These are phyloP conservation scores for Phytophthora europaea DNA, from an alignment of 352 stramenopile genomes.

Conservation along the genomic window DNA sequence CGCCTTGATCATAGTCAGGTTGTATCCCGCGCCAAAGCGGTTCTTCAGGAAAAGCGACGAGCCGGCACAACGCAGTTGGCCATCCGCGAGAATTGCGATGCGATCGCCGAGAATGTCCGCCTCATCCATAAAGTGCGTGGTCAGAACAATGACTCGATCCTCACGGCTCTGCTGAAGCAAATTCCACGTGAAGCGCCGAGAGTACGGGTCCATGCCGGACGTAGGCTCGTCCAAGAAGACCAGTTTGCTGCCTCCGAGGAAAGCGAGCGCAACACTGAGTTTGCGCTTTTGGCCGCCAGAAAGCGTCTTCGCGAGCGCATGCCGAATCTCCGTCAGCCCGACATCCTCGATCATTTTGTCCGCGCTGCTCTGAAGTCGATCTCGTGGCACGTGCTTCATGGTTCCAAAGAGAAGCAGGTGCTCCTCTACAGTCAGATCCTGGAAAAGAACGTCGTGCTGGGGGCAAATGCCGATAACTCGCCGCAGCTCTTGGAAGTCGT, in stretches of 20 bases:
- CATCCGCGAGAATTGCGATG: constrained; percentile 95
- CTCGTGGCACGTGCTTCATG: constrained; percentile 88
- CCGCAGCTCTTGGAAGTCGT: constrained; percentile 90
- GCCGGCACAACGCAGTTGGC: constrained; percentile 87
- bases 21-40: constrained; percentile 93
- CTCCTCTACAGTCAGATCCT: constrained; percentile 95
- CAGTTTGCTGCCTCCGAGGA: constrained; percentile 94
- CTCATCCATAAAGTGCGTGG: constrained; percentile 92
- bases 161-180: constrained; percentile 86
- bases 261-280: constrained; percentile 94
- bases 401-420: constrained; percentile 94
- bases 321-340: constrained; percentile 89
- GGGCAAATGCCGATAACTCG: constrained; percentile 96
- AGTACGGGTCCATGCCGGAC: constrained; percentile 96
- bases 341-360: constrained; percentile 83
- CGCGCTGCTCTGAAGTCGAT: constrained; percentile 58
- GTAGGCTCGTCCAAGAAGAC: constrained; percentile 95
- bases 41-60: constrained; percentile 95
- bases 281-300: constrained; percentile 97
- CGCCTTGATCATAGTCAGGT: constrained; percentile 69
- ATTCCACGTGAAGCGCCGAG: constrained; percentile 95
- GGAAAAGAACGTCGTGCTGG: constrained; percentile 97
- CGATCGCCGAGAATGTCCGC: constrained; percentile 70
- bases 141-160: constrained; percentile 88
- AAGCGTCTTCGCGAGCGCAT: constrained; percentile 69